Conservation (phyloP, 163 green algal genomes). For the Scenedesmus sp. region DNA sequence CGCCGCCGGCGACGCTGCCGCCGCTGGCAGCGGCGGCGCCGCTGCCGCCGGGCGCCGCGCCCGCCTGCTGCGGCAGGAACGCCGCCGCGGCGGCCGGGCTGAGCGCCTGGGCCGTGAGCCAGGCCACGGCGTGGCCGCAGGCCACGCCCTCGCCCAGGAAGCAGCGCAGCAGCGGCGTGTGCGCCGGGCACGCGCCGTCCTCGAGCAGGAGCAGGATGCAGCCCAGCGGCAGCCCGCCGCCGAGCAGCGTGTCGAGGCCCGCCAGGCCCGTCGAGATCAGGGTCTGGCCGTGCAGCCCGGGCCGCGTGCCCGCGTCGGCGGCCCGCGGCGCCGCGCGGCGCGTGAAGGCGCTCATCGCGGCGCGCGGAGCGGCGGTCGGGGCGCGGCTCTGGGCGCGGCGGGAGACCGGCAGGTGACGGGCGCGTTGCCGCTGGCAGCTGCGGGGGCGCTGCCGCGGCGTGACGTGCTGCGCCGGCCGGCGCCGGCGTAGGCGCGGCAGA, state of each 20-base stretch:
- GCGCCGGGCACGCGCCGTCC: conserved; percentile 67
- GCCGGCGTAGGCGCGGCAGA: too few species aligned
- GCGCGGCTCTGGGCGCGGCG: too few species aligned
- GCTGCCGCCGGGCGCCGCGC: not conserved
- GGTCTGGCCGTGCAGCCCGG: conserved; percentile 78
- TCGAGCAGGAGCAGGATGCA: conserved; percentile 78
- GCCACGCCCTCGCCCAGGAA: conserved; percentile 83
- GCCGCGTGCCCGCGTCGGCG: conserved; percentile 67
- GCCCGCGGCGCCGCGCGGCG: conserved; percentile 12
- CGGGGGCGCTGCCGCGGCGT: too few species aligned
- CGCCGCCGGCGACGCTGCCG: not conserved
- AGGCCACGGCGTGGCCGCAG: conserved; percentile 62
- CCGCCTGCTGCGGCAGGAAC: conserved; percentile 41
- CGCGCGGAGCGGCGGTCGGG: too few species aligned
- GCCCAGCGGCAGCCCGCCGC: conserved; percentile 82
- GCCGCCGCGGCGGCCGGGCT: not conserved
- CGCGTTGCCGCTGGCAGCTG: too few species aligned
- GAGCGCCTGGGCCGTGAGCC: conserved; percentile 24
- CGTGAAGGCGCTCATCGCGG: conserved; percentile 49
- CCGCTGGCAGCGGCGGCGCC: not conserved
- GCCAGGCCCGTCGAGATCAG: conserved; percentile 82
- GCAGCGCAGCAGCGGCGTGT: conserved; percentile 76
- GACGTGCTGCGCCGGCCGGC: too few species aligned
- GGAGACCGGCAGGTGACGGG: too few species aligned
- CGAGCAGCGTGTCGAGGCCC: conserved; percentile 81